Conservation (phyloP, 208 protist species). For the Lotmaria passim region DNA sequence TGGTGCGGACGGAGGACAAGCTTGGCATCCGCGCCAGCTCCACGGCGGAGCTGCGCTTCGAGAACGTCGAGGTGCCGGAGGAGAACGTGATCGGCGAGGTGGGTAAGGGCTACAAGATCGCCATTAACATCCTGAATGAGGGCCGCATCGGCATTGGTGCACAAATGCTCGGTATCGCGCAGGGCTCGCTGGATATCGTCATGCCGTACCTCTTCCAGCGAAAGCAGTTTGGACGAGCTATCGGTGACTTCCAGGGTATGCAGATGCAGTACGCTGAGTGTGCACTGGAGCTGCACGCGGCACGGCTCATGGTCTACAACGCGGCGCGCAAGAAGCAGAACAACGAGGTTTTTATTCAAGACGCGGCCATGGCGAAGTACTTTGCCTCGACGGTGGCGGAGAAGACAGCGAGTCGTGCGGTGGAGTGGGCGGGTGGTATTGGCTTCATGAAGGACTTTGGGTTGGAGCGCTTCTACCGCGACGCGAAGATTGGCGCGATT, state of each 20-base stretch:
- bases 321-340: conserved; percentile 91
- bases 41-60: conserved; percentile 94
- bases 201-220: conserved; percentile 90
- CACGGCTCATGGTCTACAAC: conserved; percentile 91
- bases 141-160: conserved; percentile 95
- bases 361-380: conserved; percentile 97
- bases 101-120: conserved; percentile 95
- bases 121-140: conserved; percentile 95
- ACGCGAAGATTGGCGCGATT: conserved; percentile 91
- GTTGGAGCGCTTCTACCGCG: conserved; percentile 96
- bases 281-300: conserved; percentile 77
- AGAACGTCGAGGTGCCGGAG: conserved; percentile 86
- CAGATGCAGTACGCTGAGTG: conserved; percentile 92
- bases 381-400: conserved; percentile 89
- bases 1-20: conserved; percentile 96
- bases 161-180: conserved; percentile 94
- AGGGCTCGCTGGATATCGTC: conserved; percentile 76
- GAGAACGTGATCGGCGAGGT: conserved; percentile 82
- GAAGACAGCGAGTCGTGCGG: conserved; percentile 76
- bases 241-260: conserved; percentile 96
- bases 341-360: conserved; percentile 85
- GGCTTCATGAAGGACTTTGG: conserved; percentile 96
- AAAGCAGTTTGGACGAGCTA: conserved; percentile 91
- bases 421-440: conserved; percentile 95
- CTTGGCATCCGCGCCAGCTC: conserved; percentile 95